Evolutionary conservation across 225 moss, liverwort and hornwort genomes (phyloP).

Genomic region (Rhytidiadelphus loreus): DNA sequence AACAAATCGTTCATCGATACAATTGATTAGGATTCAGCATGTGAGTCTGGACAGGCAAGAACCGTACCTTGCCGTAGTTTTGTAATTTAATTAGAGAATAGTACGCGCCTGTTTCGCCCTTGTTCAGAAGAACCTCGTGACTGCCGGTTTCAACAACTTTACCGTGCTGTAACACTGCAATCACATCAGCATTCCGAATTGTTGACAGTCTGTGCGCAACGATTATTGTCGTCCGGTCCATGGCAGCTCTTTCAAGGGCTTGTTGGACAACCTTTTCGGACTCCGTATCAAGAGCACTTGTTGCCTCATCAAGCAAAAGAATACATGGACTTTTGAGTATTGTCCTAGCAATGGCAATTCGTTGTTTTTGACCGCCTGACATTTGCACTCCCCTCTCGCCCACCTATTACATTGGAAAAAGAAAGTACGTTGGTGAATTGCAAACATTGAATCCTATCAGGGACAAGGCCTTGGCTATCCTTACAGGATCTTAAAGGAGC

Average conservation of each 20-base stretch:
- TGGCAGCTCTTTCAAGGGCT: slow-evolving; percentile 38
- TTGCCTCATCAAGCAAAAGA: slow-evolving; percentile 66
- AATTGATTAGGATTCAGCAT: background rate
- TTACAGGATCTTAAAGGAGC: background rate
- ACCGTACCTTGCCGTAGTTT: slow-evolving; percentile 12
- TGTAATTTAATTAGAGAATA: slow-evolving; percentile 43
- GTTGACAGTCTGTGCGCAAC: slow-evolving; percentile 57
- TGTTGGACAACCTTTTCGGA: slow-evolving; percentile 49
- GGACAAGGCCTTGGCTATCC: background rate
- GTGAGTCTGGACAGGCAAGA: background rate
- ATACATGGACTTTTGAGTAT: slow-evolving; percentile 57
- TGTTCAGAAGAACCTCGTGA: slow-evolving; percentile 38
- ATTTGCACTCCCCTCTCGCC: slow-evolving; percentile 59
- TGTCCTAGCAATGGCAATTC: slow-evolving; percentile 62
- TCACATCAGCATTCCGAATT: slow-evolving; percentile 44
- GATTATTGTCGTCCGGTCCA: slow-evolving; percentile 39
- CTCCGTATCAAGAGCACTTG: slow-evolving; percentile 59
- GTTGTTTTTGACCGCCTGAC: slow-evolving; percentile 57
- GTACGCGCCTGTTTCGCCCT: slow-evolving; percentile 35
- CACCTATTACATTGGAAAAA: slow-evolving; percentile 29
- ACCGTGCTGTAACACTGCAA: slow-evolving; percentile 49
- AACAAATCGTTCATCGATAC: background rate
- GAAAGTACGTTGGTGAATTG: background rate
- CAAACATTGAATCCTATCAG: background rate
- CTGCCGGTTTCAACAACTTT: slow-evolving; percentile 55